phyloP scores from a whole-genome alignment of 2,329 filamentous ascomycete genomes.

The Diaporthe sp. region DNA sequence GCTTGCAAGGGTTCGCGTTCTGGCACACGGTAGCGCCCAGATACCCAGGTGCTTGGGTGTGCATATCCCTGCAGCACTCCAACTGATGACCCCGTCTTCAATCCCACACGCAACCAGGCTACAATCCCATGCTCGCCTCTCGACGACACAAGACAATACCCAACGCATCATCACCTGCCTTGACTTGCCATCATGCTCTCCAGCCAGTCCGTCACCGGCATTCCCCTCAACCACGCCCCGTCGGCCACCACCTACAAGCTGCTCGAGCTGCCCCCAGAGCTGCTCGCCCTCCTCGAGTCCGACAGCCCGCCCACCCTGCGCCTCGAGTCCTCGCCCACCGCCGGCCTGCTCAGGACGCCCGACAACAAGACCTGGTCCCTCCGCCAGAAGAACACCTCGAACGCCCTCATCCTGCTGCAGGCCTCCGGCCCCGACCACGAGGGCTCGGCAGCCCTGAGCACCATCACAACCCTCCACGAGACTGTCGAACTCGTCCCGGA shows the following conservation, averaged over 20 bases:
- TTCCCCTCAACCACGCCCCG: slow-evolving; percentile 61
- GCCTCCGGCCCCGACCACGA: slow-evolving; percentile 2
- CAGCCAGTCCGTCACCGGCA: slow-evolving; percentile 56
- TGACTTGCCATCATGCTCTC: slow-evolving; percentile 48
- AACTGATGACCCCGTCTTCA: not conserved
- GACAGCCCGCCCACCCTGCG: slow-evolving; percentile 60
- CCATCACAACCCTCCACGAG: slow-evolving; percentile 68
- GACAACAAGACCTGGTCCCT: slow-evolving; percentile 64
- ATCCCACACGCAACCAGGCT: not conserved
- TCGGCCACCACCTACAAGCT: slow-evolving; percentile 66
- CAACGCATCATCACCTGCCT: not conserved
- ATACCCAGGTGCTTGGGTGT: slow-evolving; percentile 16
- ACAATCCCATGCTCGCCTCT: not conserved
- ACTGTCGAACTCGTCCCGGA: slow-evolving; percentile 69
- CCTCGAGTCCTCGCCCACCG: slow-evolving; percentile 60
- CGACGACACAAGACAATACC: not conserved
- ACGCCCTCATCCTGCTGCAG: slow-evolving; percentile 68
- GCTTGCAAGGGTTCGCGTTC: slow-evolving; percentile 21
- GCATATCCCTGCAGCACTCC: not conserved
- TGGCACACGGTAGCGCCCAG: not conserved
- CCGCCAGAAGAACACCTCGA: slow-evolving; percentile 75
- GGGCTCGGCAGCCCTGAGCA: slow-evolving; percentile 49
- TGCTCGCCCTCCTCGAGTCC: slow-evolving; percentile 65
- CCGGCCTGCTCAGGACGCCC: slow-evolving; percentile 63
- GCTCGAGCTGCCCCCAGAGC: slow-evolving; percentile 70